Base-by-base conservation (phyloP, 2,329 filamentous ascomycete genomes). In the Diaporthe sp. region DNA sequence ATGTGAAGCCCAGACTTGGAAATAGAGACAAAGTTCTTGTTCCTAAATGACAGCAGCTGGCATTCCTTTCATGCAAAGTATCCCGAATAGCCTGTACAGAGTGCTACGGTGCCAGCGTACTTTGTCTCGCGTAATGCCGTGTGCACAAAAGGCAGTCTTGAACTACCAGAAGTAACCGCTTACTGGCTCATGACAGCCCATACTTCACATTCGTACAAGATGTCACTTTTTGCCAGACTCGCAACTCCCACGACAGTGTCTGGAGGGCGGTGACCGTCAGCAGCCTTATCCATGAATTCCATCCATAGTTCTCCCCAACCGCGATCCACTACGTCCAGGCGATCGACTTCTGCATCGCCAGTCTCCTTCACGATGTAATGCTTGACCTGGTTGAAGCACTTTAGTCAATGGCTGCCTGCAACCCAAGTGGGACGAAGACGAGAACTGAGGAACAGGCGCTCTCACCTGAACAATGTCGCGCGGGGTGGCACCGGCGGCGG, bases 361-460 rank as follows among this genome's bases (percentile, higher is more conserved):
- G 59, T 75, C 42, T 75, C 74, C 59, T 75, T 75, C 12, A 75
- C 68, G 42, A 75, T 73, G 58, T 75, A 75, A 13, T 75, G 74
- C 49, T 73, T 75, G 31, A 75, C 74, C 74, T 74, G 62, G 8
- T 55, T 44, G 31, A 73, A 19, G 12, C 34, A 28, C 25, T 19
- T n/a, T 9, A 31, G 39, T 73, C 58, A 57, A 46, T 28, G 3
- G 6, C 34, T 49, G 34, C n/a, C 34, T 39, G 34, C 17, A 17
- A 2, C 13, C 13, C 22, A 37, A 39, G 31, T 28, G 28, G 5
- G 22, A 51, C 15, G 31, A 19, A 25, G 4, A 15, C 13, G 22
- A 25, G 28, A 2, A 8, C 22, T 4, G n/a, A 15, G 34, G 3
- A 28, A 19, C 7, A 31, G 62, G 19, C 9, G 10, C n/a, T 46